Base-by-base conservation (phyloP, 2,329 filamentous ascomycete genomes). In the Cytospora piceicola region DNA sequence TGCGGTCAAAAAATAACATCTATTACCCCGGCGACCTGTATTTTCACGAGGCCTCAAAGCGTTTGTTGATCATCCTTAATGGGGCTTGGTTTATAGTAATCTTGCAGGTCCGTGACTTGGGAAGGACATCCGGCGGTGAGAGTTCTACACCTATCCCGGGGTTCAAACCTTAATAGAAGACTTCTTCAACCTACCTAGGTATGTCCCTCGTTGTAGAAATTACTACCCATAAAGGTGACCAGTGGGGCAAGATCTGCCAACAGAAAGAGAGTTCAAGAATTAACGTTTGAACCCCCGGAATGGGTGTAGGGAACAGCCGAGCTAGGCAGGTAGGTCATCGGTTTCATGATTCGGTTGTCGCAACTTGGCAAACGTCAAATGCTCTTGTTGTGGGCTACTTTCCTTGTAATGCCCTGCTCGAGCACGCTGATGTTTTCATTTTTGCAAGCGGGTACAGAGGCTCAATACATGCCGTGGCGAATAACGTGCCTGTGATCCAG, bases 401-500 rank as follows among this genome's bases (percentile, higher is more conserved):
- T 60, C 27, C n/a, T n/a, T 59, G 51, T 51, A 52, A 49, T 49
- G 62, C 56, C 34, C 30, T 59, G 46, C 34, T 55, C n/a, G 27
- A 60, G 49, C 49, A 46, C 49, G 55, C 56, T 9, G 55, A 27
- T 58, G 46, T 52, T 32, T 64, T 60, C 46, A 39, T 29, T 17
- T 39, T 30, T 58, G 49, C 29, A 29, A 60, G 62, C 15, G 56
- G 56, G 29, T 51, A 51, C n/a, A 34, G 49, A 27, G 51, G 34
- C 27, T 49, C 51, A 34, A 64, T 56, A 36, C 27, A 55, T 55
- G 49, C 56, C 32, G 56, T 60, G 49, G 56, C 42, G 22, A 49
- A 64, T 46, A 55, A 14, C 27, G 36, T 59, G 49, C 51, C 32
- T 58, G 22, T 63, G 61, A 34, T 46, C 46, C 55, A 58, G 55